These are phyloP conservation scores for Chaetomiaceae sp. DNA, from an alignment of 2,329 filamentous ascomycete genomes.

Conservation along the genomic window DNA sequence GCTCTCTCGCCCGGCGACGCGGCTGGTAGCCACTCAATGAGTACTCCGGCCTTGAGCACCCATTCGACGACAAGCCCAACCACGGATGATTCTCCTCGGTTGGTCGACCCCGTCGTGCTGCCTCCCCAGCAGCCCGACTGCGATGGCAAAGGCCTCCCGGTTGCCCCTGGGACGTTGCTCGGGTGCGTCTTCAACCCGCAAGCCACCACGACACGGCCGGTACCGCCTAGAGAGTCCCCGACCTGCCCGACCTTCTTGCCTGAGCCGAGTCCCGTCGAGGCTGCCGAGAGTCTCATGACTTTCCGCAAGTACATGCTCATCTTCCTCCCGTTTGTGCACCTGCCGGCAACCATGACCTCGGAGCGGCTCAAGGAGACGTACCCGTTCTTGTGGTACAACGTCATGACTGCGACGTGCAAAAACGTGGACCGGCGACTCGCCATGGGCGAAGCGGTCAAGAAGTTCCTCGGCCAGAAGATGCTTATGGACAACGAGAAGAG, in stretches of 20 bases:
- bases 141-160: neutral
- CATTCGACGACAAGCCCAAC: conserved; percentile 14
- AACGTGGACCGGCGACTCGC: conserved; percentile 35
- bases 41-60: conserved; percentile 12
- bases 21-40: neutral
- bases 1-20: conserved; percentile 13
- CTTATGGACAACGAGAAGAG: conserved; percentile 43
- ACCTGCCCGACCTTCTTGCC: neutral
- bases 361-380: conserved; percentile 33
- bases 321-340: conserved; percentile 40
- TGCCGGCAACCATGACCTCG: conserved; percentile 34
- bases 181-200: neutral
- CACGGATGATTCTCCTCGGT: conserved; percentile 4
- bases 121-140: conserved; percentile 5
- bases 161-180: neutral
- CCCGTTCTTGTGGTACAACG: conserved; percentile 47
- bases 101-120: neutral
- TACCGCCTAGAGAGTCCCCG: neutral
- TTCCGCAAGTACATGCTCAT: conserved; percentile 38
- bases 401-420: conserved; percentile 42
- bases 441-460: conserved; percentile 37
- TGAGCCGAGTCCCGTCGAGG: conserved; percentile 16
- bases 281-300: conserved; percentile 28
- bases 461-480: conserved; percentile 40
- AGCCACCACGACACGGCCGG: neutral